Base-by-base conservation (phyloP, 768 basidiomycete genomes). In the Plicaturopsis crispa region DNA sequence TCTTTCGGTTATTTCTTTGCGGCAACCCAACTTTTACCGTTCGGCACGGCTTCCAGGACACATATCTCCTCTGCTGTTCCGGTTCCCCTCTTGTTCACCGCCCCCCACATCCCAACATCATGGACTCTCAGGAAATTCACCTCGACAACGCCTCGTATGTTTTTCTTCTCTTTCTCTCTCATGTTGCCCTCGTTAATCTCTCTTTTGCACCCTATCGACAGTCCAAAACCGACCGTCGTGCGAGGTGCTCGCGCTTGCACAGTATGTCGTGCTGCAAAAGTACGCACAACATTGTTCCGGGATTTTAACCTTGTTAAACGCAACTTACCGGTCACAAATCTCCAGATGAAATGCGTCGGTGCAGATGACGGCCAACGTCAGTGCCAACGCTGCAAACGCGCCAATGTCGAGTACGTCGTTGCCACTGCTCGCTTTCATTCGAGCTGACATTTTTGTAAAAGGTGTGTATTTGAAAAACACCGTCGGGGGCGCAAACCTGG, bases 311-410 rank as follows among this genome's bases (percentile, higher is more conserved):
- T 40, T 40, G 32, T 40, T 35, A 41, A 41, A 41, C 33, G 20
- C 39, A 26, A 21, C 16, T 38, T 18, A 39, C 35, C 39, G 26
- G 10, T 59, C 41, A 54, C 44, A 33, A 32, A 38, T 24, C 35
- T 36, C 31, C 48, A 90, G 87, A 91, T 91, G 87, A 88, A 89
- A 59, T 91, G 87, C 51, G 86, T 90, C 42, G 87, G 85, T 32
- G 83, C 88, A 35, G 87, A 91, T 55, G 86, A 90, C 51, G 85
- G 86, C 42, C 70, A 76, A 44, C 79, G 78, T 50, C 76, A 73
- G 21, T 91, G 87, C 55, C 85, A 90, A 56, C 80, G 87, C 36
- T 91, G 87, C 63, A 81, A 76, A 54, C 80, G 87, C 42, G 78
- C 84, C 23, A 81, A 80, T 47, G 75, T 78, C 36, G 78, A 85